Evolutionary conservation across 768 basidiomycete species (phyloP), one percentile per base, ranked within the genome.

Genomic region (Amanita molliuscula): DNA sequence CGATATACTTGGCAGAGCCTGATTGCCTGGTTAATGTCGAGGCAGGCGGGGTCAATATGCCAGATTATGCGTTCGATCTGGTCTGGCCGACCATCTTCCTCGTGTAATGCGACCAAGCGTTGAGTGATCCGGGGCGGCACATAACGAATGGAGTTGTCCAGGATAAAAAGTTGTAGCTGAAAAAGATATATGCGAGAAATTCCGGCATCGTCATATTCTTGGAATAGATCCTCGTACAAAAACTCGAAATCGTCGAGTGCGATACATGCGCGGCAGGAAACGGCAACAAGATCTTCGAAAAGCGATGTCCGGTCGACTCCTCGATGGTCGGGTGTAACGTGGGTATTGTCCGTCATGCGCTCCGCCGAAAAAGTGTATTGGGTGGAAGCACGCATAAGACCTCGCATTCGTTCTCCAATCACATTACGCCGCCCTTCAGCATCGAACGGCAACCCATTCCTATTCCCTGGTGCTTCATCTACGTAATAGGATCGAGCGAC

Each of bases 11-110:
- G 85, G 59, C 96, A 99, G 4, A 99, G 73, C 21, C 65, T 74
- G 55, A 97, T 86, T 4, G 86, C 85, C 66, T 97, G 95, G 59
- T 97, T 88, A 66, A 97, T 82, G 60, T 99, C 96, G 52, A 99
- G 68, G 57, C 84, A 89, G 2, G 78, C 68, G 1, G 95, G 92
- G 57, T 96, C 89, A 55, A 97, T 90, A 61, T 95, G 90, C 92
- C 93, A 97, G 48, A 99, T 95, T 50, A 97, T 72, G 26, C 80
- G 78, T 63, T 99, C 94, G 1, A 86, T 88, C 3, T 81, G 71
- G 44, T 88, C 86, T 6, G 84, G 80, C 31, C 82, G 77, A 10
- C 71, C 72, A 38, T 80, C 74, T 28, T 81, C 78, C 41, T 84
- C 87, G 58, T 96, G 88, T 37, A 88, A 66, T 1, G 78, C 76